Evolutionary conservation across 352 stramenopile genomes (phyloP).

Genomic region (Globisporangium okanoganense): DNA sequence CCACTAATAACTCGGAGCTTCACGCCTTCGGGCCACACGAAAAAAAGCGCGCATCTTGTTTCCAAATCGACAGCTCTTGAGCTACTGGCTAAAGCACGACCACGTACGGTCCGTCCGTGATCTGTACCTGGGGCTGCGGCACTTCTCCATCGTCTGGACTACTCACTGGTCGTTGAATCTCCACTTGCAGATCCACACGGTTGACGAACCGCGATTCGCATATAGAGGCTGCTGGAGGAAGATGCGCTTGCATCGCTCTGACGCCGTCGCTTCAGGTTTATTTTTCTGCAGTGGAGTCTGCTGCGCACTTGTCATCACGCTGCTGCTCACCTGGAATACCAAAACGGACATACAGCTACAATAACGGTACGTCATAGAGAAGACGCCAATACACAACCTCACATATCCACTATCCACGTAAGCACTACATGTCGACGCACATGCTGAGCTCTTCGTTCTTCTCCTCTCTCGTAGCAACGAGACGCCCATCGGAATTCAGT

Average conservation of each 20-base stretch:
- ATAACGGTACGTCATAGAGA: not conserved
- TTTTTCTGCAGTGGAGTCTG: not conserved
- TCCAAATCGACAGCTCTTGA: constrained; percentile 17
- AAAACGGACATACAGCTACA: constrained; percentile 7
- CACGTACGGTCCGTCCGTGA: constrained; percentile 33
- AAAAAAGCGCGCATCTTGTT: constrained; percentile 22
- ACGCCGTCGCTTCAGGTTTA: not conserved
- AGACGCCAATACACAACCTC: too few species aligned
- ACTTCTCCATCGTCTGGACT: not conserved
- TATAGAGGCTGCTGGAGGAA: not conserved
- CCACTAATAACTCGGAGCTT: not conserved
- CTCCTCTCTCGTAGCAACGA: too few species aligned
- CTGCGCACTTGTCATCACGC: not conserved
- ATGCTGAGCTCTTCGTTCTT: too few species aligned
- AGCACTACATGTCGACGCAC: too few species aligned
- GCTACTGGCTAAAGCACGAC: constrained; percentile 22
- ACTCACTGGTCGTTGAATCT: not conserved
- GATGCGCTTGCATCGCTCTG: not conserved
- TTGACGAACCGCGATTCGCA: constrained; percentile 15
- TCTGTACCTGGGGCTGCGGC: constrained; percentile 21
- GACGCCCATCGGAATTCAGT: too few species aligned
- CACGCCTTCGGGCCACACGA: constrained; percentile 14
- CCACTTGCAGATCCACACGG: constrained; percentile 9
- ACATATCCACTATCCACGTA: too few species aligned
- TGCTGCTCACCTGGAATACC: constrained; percentile 8